phyloP scores from a whole-genome alignment of 495 filamentous ascomycete genomes.

The Aeminium ludgeri region DNA sequence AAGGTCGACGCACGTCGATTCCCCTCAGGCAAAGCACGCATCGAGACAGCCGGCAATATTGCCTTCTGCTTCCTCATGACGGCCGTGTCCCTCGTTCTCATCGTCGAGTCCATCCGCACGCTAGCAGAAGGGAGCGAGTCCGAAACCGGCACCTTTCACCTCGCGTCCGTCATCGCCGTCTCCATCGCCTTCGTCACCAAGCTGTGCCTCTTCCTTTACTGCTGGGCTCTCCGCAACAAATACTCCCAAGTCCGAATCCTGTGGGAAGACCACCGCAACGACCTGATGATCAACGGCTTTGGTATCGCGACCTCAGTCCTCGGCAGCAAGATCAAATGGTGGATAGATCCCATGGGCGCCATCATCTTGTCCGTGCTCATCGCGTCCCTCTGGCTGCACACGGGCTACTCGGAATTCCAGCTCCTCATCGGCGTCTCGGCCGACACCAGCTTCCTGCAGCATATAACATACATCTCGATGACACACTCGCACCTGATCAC shows the following conservation, averaged over 20 bases:
- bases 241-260: constrained; percentile 86
- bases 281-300: constrained; percentile 43
- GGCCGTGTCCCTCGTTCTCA: constrained; percentile 73
- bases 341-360: constrained; percentile 87
- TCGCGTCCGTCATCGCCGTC: constrained; percentile 81
- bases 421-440: constrained; percentile 80
- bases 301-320: constrained; percentile 80
- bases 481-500: constrained; percentile 70
- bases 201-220: constrained; percentile 70
- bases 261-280: constrained; percentile 41
- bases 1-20: constrained; percentile 79
- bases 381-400: constrained; percentile 59
- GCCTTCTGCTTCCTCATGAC: constrained; percentile 96
- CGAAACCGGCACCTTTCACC: constrained; percentile 42
- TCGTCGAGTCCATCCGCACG: constrained; percentile 67
- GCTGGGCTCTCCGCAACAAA: constrained; percentile 73
- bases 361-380: constrained; percentile 67
- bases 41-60: constrained; percentile 94
- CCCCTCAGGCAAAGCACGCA: constrained; percentile 82
- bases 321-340: constrained; percentile 77
- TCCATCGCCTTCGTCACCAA: constrained; percentile 72
- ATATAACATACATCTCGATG: constrained; percentile 91
- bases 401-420: constrained; percentile 79
- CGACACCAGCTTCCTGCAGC: constrained; percentile 67
- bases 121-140: constrained; percentile 29